Base-by-base conservation (phyloP, 305 asterid species). In the Ilex paraguariensis region DNA sequence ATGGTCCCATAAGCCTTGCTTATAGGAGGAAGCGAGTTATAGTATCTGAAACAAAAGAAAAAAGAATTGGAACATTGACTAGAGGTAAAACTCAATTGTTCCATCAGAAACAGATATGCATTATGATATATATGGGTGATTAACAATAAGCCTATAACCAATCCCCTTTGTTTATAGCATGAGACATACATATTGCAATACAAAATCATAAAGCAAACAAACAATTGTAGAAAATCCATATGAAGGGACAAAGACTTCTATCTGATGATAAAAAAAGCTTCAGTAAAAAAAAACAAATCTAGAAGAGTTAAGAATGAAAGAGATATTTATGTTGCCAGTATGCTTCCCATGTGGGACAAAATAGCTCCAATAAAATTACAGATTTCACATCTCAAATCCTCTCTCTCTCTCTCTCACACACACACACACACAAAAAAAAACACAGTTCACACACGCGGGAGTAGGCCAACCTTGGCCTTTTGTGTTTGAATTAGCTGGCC, bases 11-110 rank as follows among this genome's bases (percentile, higher is more conserved):
- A 93, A 57, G 84, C 87, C 87, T 83, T 90, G 81, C 91, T 86
- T 61, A 90, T 82, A n/a, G 97, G 96, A 28, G 99, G 99, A 78
- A 93, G 97, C 58, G 96, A 88, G 54, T 85, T 73, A 57, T 90
- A 93, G 76, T 42, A 93, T 75, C 99, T 93, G 89, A 45, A 72
- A 57, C 58, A 64, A 44, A 59, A 42, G 66, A 65, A 10, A 61
- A 54, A 52, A 13, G 59, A 54, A 31, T 62, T 14, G 14, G 14
- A 10, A 28, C 6, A 7, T 9, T 6, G 8, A 11, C 28, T 11
- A 30, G 44, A 30, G 39, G 44, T 36, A 76, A 64, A 53, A 40
- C 9, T 4, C 33, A 40, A 57, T 55, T 32, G 61, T 55, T 52
- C 56, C 39, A 9, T 0, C 15, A 61, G 32, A 55, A 32, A 4